Evolutionary conservation across 2,329 filamentous ascomycete genomes (phyloP).

Genomic region (Xylariomycetidae sp.): DNA sequence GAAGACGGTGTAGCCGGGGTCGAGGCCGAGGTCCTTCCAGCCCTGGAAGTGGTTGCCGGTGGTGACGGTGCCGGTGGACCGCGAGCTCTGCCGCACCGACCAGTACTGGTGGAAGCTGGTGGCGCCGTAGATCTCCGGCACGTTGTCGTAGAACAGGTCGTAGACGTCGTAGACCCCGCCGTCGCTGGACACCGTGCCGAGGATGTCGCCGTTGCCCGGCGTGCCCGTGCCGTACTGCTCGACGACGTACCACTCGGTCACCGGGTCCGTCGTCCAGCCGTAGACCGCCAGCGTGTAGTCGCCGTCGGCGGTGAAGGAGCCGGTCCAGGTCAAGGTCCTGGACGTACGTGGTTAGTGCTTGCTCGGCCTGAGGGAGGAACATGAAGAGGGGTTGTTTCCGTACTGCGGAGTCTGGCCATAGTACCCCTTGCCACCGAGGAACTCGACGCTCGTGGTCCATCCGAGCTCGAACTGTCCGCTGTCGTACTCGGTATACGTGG

Average conservation of each 20-base stretch:
- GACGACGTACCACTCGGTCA: conserved; percentile 3
- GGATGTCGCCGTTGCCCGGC: conserved; percentile 2
- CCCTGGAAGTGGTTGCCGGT: conserved; percentile 35
- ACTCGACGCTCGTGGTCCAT: conserved; percentile 2
- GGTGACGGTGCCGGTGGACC: conserved; percentile 1
- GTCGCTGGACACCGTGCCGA: background rate
- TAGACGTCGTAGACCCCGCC: conserved; percentile 2
- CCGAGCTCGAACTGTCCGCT: conserved; percentile 1
- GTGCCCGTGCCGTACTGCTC: conserved; percentile 1
- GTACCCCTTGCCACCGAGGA: conserved; percentile 3
- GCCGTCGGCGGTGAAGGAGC: conserved; percentile 1
- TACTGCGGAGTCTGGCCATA: conserved; percentile 1
- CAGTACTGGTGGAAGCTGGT: conserved; percentile 3
- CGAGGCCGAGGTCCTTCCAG: conserved; percentile 18
- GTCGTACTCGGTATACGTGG: conserved; percentile 1
- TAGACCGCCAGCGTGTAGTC: conserved; percentile 2
- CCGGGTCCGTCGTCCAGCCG: conserved; percentile 2
- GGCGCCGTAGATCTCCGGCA: conserved; percentile 3
- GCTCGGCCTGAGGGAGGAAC: background rate
- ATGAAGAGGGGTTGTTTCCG: too few species aligned
- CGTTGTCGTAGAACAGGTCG: conserved; percentile 1
- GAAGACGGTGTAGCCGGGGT: conserved; percentile 3
- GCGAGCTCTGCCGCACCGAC: conserved; percentile 1
- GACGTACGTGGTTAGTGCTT: background rate
- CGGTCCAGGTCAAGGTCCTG: conserved; percentile 1